Base-by-base conservation (phyloP, 2,329 filamentous ascomycete genomes). In the Helotiales sp. region DNA sequence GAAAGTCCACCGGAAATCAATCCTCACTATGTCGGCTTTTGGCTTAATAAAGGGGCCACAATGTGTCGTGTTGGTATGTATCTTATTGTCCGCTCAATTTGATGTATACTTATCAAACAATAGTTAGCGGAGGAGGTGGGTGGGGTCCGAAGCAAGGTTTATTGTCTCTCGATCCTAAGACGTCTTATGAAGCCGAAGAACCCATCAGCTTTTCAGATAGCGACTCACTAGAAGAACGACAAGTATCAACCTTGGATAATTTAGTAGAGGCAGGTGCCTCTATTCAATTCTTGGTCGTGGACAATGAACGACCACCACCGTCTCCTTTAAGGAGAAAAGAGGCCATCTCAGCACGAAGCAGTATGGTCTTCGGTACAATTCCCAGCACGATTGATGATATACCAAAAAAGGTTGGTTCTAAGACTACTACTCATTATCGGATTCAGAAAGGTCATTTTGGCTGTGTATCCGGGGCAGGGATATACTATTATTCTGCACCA, bases 141-240 rank as follows among this genome's bases (percentile, higher is more conserved):
- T 96, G 91, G 91, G 91, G 91, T 15, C 78, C 82, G 55, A 95
- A 93, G 71, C 85, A 88, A 66, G 91, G 91, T 0, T 76, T 96
- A 0, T 75, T 96, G 2, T 91, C 90, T 5, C 78, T 96, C 3
- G 90, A 95, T 67, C 89, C 91, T 3, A 81, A 90, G 63, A 80
- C 77, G 15, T 77, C 71, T 19, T 82, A 83, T 65, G 75, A 74
- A n/a, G 78, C 80, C 36, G 75, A 84, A 31, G 78, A 82, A 19
- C 75, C 79, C 52, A 76, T 87, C 63, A 74, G 81, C 33, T 84
- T 86, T 60, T 57, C 52, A 3, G 38, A 9, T 15, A 9, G 53
- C 27, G 54, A 47, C 19, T 71, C 60, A 22, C 58, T 70, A 24
- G 68, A 71, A 46, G 67, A 72, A 15, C 63, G 69, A 17, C 67